These are phyloP conservation scores for Zygotorulaspora mrakii DNA, from an alignment of 1,139 yeast genomes.

Conservation along the genomic window DNA sequence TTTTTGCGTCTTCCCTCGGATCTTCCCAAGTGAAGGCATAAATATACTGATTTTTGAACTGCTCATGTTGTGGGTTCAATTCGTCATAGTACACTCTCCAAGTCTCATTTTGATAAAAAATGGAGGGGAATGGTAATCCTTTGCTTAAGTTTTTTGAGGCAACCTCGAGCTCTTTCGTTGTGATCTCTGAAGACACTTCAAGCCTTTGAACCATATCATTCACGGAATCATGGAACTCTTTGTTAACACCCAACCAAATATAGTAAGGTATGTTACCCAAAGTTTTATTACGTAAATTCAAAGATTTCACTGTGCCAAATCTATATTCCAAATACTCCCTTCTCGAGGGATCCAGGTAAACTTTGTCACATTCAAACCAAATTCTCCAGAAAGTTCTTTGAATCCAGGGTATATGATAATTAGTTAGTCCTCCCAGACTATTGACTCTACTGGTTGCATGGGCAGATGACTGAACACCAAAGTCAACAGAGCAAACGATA, in stretches of 20 bases:
- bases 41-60: slow-evolving; percentile 72
- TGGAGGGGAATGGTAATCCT: slow-evolving; percentile 72
- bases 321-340: slow-evolving; percentile 78
- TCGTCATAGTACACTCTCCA: slow-evolving; percentile 83
- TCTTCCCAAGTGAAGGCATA: slow-evolving; percentile 92
- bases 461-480: slow-evolving; percentile 69
- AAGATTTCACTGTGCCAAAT: slow-evolving; percentile 73
- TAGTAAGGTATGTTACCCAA: slow-evolving; percentile 78
- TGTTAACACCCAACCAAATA: slow-evolving; percentile 79
- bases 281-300: slow-evolving; percentile 58
- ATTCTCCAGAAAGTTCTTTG: slow-evolving; percentile 78
- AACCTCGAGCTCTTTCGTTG: slow-evolving; percentile 73
- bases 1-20: slow-evolving; percentile 72
- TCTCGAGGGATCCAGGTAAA: slow-evolving; percentile 72
- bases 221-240: slow-evolving; percentile 42
- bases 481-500: slow-evolving; percentile 67
- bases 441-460: slow-evolving; percentile 67
- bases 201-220: slow-evolving; percentile 40
- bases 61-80: slow-evolving; percentile 59
- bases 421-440: slow-evolving; percentile 68
- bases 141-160: slow-evolving; percentile 59
- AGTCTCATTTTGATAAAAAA: slow-evolving; percentile 68
- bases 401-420: slow-evolving; percentile 73
- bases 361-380: slow-evolving; percentile 85
- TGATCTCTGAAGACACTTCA: slow-evolving; percentile 47